These are phyloP conservation scores for Hymenoscyphus fraxineus DNA, from an alignment of 2,329 filamentous ascomycete species.

Conservation along the genomic window DNA sequence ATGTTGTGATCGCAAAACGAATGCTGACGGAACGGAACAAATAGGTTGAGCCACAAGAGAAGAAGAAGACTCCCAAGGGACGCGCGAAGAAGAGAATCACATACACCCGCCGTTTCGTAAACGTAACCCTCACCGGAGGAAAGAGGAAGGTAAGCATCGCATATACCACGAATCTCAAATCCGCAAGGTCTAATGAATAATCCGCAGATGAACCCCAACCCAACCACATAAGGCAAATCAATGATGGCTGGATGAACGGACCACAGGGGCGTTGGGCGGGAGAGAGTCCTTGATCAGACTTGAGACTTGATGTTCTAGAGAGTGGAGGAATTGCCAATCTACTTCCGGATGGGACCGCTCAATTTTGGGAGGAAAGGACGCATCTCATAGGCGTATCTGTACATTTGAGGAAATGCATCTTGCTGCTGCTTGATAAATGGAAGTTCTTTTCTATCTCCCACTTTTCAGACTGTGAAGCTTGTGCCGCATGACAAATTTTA, in stretches of 20 bases:
- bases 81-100: constrained; percentile 94
- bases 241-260: constrained; percentile 19
- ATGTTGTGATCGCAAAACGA: constrained; percentile 8
- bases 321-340: constrained; percentile 23
- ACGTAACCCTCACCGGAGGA: constrained; percentile 94
- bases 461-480: background rate
- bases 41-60: constrained; percentile 87
- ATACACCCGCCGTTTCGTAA: constrained; percentile 97
- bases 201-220: constrained; percentile 80
- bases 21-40: constrained; percentile 27
- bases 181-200: constrained; percentile 14
- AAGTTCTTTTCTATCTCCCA: constrained; percentile 15
- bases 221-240: constrained; percentile 55
- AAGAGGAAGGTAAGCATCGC: constrained; percentile 81
- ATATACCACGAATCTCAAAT: constrained; percentile 6
- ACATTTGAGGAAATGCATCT: constrained; percentile 29
- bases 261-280: constrained; percentile 15
- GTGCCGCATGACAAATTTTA: background rate
- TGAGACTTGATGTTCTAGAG: constrained; percentile 28
- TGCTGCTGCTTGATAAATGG: constrained; percentile 26
- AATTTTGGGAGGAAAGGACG: constrained; percentile 33
- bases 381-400: constrained; percentile 34
- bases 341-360: constrained; percentile 29
- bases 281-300: constrained; percentile 28
- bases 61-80: constrained; percentile 95